phyloP scores from a whole-genome alignment of 441 rosid species.

The Metrosideros polymorpha region DNA sequence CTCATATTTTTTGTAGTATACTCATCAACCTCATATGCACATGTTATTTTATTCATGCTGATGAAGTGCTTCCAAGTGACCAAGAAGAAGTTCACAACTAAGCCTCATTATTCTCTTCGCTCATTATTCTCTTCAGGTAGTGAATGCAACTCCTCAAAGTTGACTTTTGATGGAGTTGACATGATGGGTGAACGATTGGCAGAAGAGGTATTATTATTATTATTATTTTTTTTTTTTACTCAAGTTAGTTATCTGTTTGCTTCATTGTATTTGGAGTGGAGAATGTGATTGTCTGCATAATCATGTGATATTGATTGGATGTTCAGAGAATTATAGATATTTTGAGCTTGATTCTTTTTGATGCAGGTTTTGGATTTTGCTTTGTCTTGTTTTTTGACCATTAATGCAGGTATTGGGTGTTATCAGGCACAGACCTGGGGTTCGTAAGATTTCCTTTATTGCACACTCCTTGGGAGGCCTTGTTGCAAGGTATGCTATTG shows the following conservation, averaged over 20 bases:
- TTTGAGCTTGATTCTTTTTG: neutral
- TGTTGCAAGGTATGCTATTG: conserved; percentile 89
- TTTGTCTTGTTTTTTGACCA: neutral
- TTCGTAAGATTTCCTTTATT: conserved; percentile 79
- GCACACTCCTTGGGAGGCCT: conserved; percentile 97
- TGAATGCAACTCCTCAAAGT: conserved; percentile 58
- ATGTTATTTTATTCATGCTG: neutral
- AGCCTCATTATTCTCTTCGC: conserved; percentile 9
- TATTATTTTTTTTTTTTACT: neutral
- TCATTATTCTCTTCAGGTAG: conserved; percentile 47
- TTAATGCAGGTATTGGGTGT: conserved; percentile 59
- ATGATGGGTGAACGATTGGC: conserved; percentile 91
- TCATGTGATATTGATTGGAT: neutral
- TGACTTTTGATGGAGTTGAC: conserved; percentile 95
- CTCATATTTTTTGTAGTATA: neutral
- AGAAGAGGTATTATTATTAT: conserved; percentile 48
- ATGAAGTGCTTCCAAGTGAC: neutral
- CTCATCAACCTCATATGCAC: neutral
- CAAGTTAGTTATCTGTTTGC: neutral
- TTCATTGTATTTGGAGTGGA: neutral
- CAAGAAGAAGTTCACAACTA: neutral
- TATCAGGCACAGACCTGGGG: conserved; percentile 39
- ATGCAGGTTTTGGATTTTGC: conserved; percentile 1
- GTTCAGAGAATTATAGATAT: neutral
- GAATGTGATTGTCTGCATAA: neutral